These are phyloP conservation scores for Ambrosia artemisiifolia DNA, from an alignment of 129 eudicot species.

Conservation along the genomic window DNA sequence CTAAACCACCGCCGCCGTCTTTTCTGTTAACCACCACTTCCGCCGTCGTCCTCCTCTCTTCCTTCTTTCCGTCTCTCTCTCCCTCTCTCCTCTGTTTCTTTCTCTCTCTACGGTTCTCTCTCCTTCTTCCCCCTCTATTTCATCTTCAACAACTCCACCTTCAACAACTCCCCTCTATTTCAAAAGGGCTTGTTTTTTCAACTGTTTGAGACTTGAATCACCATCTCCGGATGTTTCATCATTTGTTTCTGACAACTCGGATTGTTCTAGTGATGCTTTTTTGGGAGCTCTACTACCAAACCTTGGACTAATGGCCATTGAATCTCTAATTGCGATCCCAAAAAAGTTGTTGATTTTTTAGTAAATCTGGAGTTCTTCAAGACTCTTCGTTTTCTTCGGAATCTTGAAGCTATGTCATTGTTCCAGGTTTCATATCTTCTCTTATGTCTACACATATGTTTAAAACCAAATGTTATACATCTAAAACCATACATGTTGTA, in stretches of 20 bases:
- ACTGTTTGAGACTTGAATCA: conserved; percentile 41
- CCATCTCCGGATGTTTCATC: conserved; percentile 48
- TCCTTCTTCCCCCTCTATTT: too few relatives aligned
- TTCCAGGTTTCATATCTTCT: too few relatives aligned
- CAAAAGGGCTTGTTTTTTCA: conserved; percentile 52
- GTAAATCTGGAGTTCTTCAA: conserved; percentile 32
- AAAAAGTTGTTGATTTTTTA: conserved; percentile 47
- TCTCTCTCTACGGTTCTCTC: too few relatives aligned
- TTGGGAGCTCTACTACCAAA: conserved; percentile 12
- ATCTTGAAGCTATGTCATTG: conserved; percentile 11
- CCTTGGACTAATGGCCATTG: conserved; percentile 48
- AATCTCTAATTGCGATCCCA: conserved; percentile 54
- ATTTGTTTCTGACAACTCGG: conserved; percentile 28
- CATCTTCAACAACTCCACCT: too few relatives aligned
- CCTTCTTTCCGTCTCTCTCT: too few relatives aligned
- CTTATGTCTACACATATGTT: too few relatives aligned
- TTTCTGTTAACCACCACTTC: too few relatives aligned
- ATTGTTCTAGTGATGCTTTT: conserved; percentile 15
- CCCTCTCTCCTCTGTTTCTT: too few relatives aligned
- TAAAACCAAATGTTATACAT: not conserved
- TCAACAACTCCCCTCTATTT: too few relatives aligned
- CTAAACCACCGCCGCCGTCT: too few relatives aligned
- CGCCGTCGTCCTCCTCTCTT: too few relatives aligned
- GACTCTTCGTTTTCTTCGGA: conserved; percentile 43
- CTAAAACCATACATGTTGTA: not conserved